Evolutionary conservation across 1,139 yeast species (phyloP), one percentile per base, ranked within the genome.

Genomic region (Arxiozyma bovina): DNA sequence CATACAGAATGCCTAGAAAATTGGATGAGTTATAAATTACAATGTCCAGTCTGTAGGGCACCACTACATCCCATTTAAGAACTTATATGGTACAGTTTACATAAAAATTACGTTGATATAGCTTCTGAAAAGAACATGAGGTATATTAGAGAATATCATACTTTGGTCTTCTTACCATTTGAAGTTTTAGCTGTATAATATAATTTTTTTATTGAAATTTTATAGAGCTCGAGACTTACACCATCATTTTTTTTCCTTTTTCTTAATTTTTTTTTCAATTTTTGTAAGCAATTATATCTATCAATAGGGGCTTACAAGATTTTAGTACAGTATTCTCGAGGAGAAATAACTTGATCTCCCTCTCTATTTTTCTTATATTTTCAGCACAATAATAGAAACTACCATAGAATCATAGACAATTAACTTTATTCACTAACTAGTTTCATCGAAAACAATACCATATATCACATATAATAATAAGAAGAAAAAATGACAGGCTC

Each of bases 11-110:
- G 98, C 72, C 74, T 91, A 61, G 96, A 88, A 65, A 82, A 80
- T 61, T 91, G 98, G 98, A 89, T 91, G 96, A 81, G 85, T 69
- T 86, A 89, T 64, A 87, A 91, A 63, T 71, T 91, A 52, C 96
- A 90, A 65, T 91, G 98, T 71, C 98, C 98, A 0, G 94, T 90
- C 3, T 91, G 98, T 70, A 78, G 98, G 63, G 82, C 82, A 58
- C 81, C 89, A 27, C 73, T 91, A 50, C 97, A 97, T 1, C 96
- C 97, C 4, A 68, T 80, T 50, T 82, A 27, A 48, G 17, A 20
- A 11, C 40, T 15, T 34, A 34, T 15, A 34, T 6, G n/a, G 40
- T 15, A 23, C 7, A 2, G 15, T 8, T 38, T 34, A 25, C 40
- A 17, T 34, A 12, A 34, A 34, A 34, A 2, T 15, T 15, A 34